Evolutionary conservation across 257 asterid species (phyloP).

Genomic region (Solanum commersonii): DNA sequence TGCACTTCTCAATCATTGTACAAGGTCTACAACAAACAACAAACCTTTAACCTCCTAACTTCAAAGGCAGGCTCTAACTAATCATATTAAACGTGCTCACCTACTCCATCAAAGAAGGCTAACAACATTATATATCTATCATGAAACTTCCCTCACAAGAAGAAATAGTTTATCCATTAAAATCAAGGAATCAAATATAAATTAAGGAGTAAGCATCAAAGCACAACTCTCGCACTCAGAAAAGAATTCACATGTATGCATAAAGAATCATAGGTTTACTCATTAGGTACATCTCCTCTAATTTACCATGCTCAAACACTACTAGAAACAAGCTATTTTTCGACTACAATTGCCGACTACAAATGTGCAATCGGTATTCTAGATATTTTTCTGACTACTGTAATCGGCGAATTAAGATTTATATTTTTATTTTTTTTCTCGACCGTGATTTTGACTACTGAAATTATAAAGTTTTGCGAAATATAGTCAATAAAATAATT

Average conservation of each 20-base stretch:
- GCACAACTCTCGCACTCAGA: background rate
- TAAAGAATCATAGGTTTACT: background rate
- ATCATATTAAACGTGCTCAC: background rate
- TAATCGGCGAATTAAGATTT: background rate
- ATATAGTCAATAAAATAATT: background rate
- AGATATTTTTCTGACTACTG: background rate
- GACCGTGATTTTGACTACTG: background rate
- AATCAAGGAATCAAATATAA: background rate
- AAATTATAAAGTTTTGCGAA: no score
- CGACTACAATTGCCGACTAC: background rate
- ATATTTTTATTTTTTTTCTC: no score
- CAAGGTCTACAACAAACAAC: background rate
- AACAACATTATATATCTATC: background rate
- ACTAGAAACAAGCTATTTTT: background rate
- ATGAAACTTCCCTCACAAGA: background rate
- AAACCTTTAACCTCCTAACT: background rate
- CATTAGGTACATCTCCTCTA: background rate
- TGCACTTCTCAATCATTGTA: background rate
- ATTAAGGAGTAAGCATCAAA: background rate
- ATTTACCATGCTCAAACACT: background rate
- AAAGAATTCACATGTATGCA: background rate
- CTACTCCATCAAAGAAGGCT: background rate
- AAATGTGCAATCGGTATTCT: background rate
- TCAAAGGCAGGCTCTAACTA: background rate
- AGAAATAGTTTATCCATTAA: background rate